Evolutionary conservation across 148 eudicot genomes (phyloP).

Genomic region (Pouteria glomerata): DNA sequence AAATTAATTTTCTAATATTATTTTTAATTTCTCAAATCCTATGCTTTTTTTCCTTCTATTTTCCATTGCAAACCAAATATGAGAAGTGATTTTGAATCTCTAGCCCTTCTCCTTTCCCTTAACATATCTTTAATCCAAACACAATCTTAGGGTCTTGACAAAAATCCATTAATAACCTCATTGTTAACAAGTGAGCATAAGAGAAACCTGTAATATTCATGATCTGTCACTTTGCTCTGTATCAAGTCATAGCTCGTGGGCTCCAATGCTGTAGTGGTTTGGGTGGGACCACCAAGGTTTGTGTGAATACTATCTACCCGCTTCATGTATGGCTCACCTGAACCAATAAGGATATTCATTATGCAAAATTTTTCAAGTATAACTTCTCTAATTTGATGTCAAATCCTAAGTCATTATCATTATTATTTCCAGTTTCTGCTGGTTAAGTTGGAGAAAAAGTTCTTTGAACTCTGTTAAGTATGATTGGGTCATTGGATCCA

Average conservation of each 20-base stretch:
- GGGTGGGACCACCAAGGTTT: constrained; percentile 99
- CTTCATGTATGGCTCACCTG: constrained; percentile 98
- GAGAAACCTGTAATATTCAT: constrained; percentile 66
- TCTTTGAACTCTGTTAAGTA: constrained; percentile 53
- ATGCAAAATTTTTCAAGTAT: constrained; percentile 57
- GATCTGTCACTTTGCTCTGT: constrained; percentile 72
- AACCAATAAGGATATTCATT: constrained; percentile 76
- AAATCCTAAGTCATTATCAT: constrained; percentile 42
- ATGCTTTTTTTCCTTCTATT: too few relatives aligned
- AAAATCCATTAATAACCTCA: constrained; percentile 85
- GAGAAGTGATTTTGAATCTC: too few relatives aligned
- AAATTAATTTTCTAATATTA: too few relatives aligned
- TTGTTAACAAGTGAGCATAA: constrained; percentile 81
- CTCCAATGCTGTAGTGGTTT: constrained; percentile 96
- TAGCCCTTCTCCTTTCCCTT: too few relatives aligned
- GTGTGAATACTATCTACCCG: constrained; percentile 94
- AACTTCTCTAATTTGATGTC: constrained; percentile 52
- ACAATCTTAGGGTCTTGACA: too few relatives aligned
- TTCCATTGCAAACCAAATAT: too few relatives aligned
- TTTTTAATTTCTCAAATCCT: too few relatives aligned
- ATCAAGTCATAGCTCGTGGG: constrained; percentile 82
- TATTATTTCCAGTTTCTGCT: constrained; percentile 48
- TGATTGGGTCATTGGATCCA: constrained; percentile 88
- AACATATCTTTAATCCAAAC: too few relatives aligned
- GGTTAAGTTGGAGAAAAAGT: constrained; percentile 27